Base-by-base conservation (phyloP, 2,329 filamentous ascomycete genomes). In the Talaromyces piceae region DNA sequence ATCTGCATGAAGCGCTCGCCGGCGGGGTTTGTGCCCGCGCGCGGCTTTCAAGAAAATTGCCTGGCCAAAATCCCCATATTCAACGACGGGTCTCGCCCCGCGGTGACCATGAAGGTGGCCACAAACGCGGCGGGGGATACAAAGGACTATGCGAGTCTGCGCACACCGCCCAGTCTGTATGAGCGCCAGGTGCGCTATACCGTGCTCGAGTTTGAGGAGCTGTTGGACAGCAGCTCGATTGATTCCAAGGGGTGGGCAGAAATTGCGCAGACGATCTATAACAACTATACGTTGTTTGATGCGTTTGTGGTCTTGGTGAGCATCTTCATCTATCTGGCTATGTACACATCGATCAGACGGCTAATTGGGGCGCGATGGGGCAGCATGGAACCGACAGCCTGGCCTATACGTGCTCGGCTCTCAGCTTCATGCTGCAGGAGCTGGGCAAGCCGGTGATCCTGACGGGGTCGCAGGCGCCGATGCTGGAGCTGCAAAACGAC, bases 401-500 rank as follows among this genome's bases (percentile, higher is more conserved):
- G 47, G 87, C 86, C 16, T 95, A 95, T 70, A 93, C 89, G 4
- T 87, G 87, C 55, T 94, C 89, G 4, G 91, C 91, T 3, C 76
- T 96, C 52, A 93, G 88, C 59, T 96, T 95, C 73, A 95, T 95
- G 88, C 81, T 95, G 66, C 81, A 87, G 62, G 89, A 94, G 63
- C 77, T 96, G 12, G 90, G 89, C 47, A 96, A 95, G 73, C 88
- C 91, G 1, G 88, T 95, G 27, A 85, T 96, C 50, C 76, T 96
- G 45, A 96, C 91, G 3, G 85, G 85, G 1, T 86, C 83, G 2
- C 86, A 89, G 65, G 87, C 90, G 1, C 88, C 88, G 44, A 95
- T 96, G 78, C 86, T 93, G 60, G 84, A 91, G 54, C 80, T 95
- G 23, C 90, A 95, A 69, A 93, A 87, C 47, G 91, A 96, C 67